These are phyloP conservation scores for Fagus crenata DNA, from an alignment of 306 rosid genomes.

Conservation along the genomic window DNA sequence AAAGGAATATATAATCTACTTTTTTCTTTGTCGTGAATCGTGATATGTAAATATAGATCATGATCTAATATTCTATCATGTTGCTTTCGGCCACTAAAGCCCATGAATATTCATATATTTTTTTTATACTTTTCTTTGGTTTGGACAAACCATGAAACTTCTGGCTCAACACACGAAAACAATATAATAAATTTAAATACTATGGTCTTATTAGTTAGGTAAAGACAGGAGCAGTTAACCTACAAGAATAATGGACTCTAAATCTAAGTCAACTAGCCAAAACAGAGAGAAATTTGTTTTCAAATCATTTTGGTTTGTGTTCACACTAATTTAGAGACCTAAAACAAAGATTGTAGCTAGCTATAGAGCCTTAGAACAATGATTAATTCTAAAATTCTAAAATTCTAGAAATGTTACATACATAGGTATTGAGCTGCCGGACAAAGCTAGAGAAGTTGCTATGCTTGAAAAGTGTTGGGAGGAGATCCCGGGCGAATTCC, in stretches of 20 bases:
- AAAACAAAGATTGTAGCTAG: not conserved
- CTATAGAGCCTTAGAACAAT: too few species aligned
- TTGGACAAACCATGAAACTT: not conserved
- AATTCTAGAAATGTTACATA: conserved; percentile 35
- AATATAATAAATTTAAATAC: not conserved
- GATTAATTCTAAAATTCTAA: too few species aligned
- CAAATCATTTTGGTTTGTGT: not conserved
- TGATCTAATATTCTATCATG: not conserved
- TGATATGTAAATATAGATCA: not conserved
- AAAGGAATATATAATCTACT: not conserved
- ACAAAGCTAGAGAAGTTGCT: conserved; percentile 98
- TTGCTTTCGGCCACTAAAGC: not conserved
- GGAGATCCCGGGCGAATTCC: conserved; percentile 90
- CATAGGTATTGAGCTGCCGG: conserved; percentile 95
- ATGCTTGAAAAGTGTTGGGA: conserved; percentile 93
- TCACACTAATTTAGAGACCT: not conserved
- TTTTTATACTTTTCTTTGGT: not conserved
- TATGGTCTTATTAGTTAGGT: not conserved
- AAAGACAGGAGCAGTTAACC: conserved; percentile 19
- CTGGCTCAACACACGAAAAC: not conserved
- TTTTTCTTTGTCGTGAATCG: too few species aligned
- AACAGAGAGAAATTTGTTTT: not conserved
- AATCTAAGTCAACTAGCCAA: conserved; percentile 15
- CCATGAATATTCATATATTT: not conserved
- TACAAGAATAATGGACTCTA: not conserved